Base-by-base conservation (phyloP, 2,329 filamentous ascomycete species). In the Arthroderma sp. region DNA sequence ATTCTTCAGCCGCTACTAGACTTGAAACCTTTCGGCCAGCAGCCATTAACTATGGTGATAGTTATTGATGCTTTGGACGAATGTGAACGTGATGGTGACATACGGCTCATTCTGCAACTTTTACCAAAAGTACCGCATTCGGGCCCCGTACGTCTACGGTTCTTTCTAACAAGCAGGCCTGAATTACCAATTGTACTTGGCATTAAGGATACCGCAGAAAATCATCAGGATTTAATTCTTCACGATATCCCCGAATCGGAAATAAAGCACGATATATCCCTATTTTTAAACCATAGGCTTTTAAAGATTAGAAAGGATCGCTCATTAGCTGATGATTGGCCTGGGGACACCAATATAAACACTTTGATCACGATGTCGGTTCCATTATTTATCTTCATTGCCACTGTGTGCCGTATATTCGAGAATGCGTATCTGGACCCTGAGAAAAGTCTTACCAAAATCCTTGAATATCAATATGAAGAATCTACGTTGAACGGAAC, bases 311-410 rank as follows among this genome's bases (percentile, higher is more conserved):
- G 56, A 28, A 7, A 41, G 7, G 41, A 63, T 1, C 54, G 25
- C 37, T 38, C 19, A 39, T 47, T 23, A 9, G 4, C 39, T 41
- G 6, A 15, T 5, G 53, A 52, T 7, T 67, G 64, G 69, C 68
- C 67, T 33, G 58, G 61, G 2, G 9, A 58, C 41, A 44, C 67
- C 2, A 39, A 11, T 11, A 63, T 70, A 9, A 35, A 61, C 17
- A 57, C 41, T 5, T 59, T 73, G 4, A 64, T 69, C 28, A 19
- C 64, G n/a, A 65, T 66, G 52, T 59, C 70, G 17, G 44, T 58
- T 47, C 64, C 67, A 21, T 58, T 71, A 28, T 71, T 72, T 41
- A 69, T 64, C 47, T 69, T 53, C 19, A 63, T 63, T 7, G 54
- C 61, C 15, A 66, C 67, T 13, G 37, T 65, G 13, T 69, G 61